Evolutionary conservation across 2,329 filamentous ascomycete species (phyloP).

Genomic region (Teratosphaeria gauchensis): DNA sequence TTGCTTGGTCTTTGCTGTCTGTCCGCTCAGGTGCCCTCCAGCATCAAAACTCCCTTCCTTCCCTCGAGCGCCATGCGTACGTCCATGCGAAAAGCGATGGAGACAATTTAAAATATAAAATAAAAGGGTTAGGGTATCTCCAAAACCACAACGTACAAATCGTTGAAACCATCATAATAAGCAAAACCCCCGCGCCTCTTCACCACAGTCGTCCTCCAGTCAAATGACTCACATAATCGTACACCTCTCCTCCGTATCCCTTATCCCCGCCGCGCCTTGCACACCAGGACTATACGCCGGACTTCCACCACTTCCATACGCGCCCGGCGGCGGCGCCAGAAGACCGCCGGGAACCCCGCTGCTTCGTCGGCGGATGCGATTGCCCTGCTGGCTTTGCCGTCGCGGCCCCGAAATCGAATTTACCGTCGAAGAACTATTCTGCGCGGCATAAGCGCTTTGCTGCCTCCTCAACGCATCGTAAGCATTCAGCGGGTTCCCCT

Average conservation of each 20-base stretch:
- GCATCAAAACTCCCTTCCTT: too few relatives aligned
- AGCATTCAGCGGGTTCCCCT: constrained; percentile 25
- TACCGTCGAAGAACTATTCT: constrained; percentile 9
- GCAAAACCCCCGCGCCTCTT: background rate
- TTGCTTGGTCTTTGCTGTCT: too few relatives aligned
- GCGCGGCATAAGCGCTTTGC: constrained; percentile 13
- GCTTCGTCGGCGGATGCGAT: constrained; percentile 10
- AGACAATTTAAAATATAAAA: too few relatives aligned
- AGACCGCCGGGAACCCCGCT: constrained; percentile 8
- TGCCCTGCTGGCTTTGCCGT: constrained; percentile 6
- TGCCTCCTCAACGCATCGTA: constrained; percentile 24
- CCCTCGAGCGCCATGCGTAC: too few relatives aligned
- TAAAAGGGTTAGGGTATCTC: background rate
- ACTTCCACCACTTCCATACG: background rate
- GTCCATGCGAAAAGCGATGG: too few relatives aligned
- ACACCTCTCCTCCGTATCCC: constrained; percentile 31
- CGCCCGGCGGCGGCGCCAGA: background rate
- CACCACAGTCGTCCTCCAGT: background rate
- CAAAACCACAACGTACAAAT: background rate
- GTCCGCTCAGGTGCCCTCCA: too few relatives aligned
- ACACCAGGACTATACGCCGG: background rate
- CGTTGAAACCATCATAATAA: too few relatives aligned
- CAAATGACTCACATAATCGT: constrained; percentile 35
- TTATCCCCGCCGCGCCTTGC: constrained; percentile 15
- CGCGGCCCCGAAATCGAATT: constrained; percentile 4